Percentiles rank a stretch among this genome's conserved stretches.
Conservation (phyloP, 345 rosid species). For the Pugionium cornutum region DNA sequence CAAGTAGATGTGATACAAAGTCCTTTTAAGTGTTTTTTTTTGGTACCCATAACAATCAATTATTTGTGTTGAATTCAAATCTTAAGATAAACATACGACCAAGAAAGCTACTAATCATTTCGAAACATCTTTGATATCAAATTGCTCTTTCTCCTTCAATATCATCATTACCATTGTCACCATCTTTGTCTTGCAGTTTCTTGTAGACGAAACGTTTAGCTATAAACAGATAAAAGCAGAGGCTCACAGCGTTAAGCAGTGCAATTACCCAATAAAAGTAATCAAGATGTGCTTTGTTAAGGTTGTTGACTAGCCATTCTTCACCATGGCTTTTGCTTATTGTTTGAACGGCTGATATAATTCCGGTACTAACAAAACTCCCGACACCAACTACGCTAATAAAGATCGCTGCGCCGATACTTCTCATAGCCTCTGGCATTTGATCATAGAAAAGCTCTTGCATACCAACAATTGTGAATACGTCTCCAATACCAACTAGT, state of each 20-base stretch:
- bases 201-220: slow-evolving; percentile 74
- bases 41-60: slow-evolving; percentile 9
- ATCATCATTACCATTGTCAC: not conserved
- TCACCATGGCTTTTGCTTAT: slow-evolving; percentile 46
- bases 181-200: slow-evolving; percentile 43
- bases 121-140: slow-evolving; percentile 20
- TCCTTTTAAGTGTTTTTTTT: not conserved
- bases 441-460: slow-evolving; percentile 90
- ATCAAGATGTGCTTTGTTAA: slow-evolving; percentile 64
- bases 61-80: no score
- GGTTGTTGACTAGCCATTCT: slow-evolving; percentile 70
- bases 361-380: slow-evolving; percentile 63
- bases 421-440: slow-evolving; percentile 81
- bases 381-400: slow-evolving; percentile 69
- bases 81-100: not conserved
- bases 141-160: slow-evolving; percentile 23
- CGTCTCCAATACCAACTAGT: slow-evolving; percentile 60
- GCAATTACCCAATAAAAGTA: slow-evolving; percentile 75
- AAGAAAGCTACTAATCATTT: slow-evolving; percentile 5
- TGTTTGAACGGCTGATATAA: slow-evolving; percentile 57
- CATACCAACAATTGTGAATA: slow-evolving; percentile 71
- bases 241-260: slow-evolving; percentile 55
- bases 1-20: not conserved
- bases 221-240: slow-evolving; percentile 51
- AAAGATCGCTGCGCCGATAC: slow-evolving; percentile 79